Conservation (phyloP, 169 alveolate species). For the Prorocentrum cordatum region DNA sequence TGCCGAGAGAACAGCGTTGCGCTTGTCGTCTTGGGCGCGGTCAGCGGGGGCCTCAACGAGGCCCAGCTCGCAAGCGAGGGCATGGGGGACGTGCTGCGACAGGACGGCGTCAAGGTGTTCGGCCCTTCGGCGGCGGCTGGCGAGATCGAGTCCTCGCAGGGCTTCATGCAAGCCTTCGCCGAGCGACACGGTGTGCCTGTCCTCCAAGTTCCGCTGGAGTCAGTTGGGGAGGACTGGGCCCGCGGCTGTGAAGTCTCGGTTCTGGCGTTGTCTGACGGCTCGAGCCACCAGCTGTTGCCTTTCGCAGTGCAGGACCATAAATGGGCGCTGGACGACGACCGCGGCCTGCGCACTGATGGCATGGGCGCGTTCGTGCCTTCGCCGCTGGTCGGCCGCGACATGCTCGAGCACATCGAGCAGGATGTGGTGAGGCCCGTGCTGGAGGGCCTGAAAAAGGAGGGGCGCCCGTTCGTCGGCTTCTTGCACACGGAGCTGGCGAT, state of each 20-base stretch:
- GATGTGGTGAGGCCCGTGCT: neutral
- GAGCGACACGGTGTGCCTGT: too few species aligned
- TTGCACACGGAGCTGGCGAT: neutral
- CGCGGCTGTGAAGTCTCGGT: too few species aligned
- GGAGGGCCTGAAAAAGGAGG: neutral
- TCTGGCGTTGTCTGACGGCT: too few species aligned
- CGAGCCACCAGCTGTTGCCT: too few species aligned
- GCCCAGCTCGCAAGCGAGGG: slow-evolving; percentile 17
- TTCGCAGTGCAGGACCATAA: slow-evolving; percentile 57
- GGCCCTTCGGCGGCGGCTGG: slow-evolving; percentile 37
- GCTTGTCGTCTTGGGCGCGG: neutral
- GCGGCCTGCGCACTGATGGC: slow-evolving; percentile 51
- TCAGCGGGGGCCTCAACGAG: neutral
- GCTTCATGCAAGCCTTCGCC: too few species aligned
- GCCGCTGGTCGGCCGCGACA: neutral
- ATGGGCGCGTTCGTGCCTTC: slow-evolving; percentile 65
- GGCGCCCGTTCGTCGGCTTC: neutral
- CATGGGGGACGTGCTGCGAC: slow-evolving; percentile 35
- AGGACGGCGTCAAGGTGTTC: slow-evolving; percentile 12
- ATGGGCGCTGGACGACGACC: slow-evolving; percentile 20
- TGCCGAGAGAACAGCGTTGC: neutral
- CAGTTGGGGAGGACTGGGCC: too few species aligned
- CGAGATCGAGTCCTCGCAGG: slow-evolving; percentile 36
- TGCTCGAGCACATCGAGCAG: neutral
- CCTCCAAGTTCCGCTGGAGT: too few species aligned